These are phyloP conservation scores for Apiospora phragmitis DNA, from an alignment of 2,329 filamentous ascomycete species.

Conservation along the genomic window DNA sequence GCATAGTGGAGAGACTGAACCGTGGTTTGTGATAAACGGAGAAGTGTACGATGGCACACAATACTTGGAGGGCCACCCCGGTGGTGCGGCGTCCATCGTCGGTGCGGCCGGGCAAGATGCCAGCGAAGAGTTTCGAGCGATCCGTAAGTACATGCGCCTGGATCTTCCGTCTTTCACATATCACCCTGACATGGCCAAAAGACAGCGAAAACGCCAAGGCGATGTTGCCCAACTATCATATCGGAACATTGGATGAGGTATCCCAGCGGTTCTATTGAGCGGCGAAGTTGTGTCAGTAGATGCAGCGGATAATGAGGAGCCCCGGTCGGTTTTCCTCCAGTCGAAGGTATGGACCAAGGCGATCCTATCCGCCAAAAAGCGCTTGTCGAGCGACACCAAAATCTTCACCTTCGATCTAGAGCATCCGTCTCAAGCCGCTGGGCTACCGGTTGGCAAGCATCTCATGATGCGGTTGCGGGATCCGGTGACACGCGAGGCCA, in stretches of 20 bases:
- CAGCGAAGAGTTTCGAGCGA: slow-evolving; percentile 87
- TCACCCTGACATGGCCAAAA: slow-evolving; percentile 39
- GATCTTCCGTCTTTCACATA: neutral
- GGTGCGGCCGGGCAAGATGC: slow-evolving; percentile 80
- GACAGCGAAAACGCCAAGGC: slow-evolving; percentile 89
- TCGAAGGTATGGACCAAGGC: slow-evolving; percentile 73
- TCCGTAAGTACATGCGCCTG: slow-evolving; percentile 61
- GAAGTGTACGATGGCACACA: slow-evolving; percentile 85
- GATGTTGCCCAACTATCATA: slow-evolving; percentile 86
- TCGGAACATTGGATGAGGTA: slow-evolving; percentile 70
- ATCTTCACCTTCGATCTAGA: slow-evolving; percentile 82
- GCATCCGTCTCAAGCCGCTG: slow-evolving; percentile 67
- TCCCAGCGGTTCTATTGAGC: slow-evolving; percentile 54
- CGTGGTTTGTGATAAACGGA: slow-evolving; percentile 88
- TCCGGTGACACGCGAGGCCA: slow-evolving; percentile 66
- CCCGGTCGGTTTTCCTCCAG: slow-evolving; percentile 67
- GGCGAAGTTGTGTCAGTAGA: slow-evolving; percentile 26
- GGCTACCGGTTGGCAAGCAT: slow-evolving; percentile 83
- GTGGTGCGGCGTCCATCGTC: slow-evolving; percentile 81
- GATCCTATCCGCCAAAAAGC: slow-evolving; percentile 65
- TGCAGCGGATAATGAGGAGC: slow-evolving; percentile 37
- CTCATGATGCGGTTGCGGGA: slow-evolving; percentile 81
- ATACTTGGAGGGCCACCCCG: slow-evolving; percentile 82
- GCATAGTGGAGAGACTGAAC: slow-evolving; percentile 64
- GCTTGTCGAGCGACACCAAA: slow-evolving; percentile 74